phyloP scores from a whole-genome alignment of 2,329 filamentous ascomycete genomes.

The Talaromyces sp. region DNA sequence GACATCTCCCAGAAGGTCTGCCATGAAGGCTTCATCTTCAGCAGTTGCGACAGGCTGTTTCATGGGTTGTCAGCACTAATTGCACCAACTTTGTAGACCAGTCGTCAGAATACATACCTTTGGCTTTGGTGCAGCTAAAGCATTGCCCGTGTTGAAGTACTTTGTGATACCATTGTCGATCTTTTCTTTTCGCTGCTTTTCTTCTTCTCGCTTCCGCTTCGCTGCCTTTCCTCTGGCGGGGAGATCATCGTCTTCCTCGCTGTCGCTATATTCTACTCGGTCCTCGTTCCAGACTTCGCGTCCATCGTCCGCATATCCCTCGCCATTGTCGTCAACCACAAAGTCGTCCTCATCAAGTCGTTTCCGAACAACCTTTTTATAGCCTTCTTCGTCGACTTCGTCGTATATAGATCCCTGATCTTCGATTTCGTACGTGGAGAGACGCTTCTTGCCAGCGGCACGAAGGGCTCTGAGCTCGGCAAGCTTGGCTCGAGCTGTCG shows the following conservation, averaged over 20 bases:
- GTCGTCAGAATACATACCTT: constrained; percentile 57
- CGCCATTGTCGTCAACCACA: constrained; percentile 96
- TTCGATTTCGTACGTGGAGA: constrained; percentile 81
- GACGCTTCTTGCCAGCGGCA: constrained; percentile 84
- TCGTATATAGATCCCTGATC: constrained; percentile 86
- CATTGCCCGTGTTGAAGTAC: constrained; percentile 79
- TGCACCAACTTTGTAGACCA: not conserved
- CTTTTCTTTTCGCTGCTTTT: constrained; percentile 78
- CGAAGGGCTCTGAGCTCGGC: constrained; percentile 82
- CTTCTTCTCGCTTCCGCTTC: constrained; percentile 84
- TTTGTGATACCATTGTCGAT: constrained; percentile 90
- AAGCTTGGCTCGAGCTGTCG: constrained; percentile 33
- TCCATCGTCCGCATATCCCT: constrained; percentile 94
- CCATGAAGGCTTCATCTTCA: constrained; percentile 85
- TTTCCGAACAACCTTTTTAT: constrained; percentile 90
- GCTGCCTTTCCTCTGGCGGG: constrained; percentile 59
- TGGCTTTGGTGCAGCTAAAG: constrained; percentile 63
- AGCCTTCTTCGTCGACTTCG: constrained; percentile 92
- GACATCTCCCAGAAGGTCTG: constrained; percentile 79
- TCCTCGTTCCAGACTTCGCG: constrained; percentile 83
- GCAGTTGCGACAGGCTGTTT: constrained; percentile 69
- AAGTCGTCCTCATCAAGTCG: constrained; percentile 94
- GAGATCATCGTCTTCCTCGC: constrained; percentile 58
- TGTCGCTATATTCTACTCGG: constrained; percentile 61
- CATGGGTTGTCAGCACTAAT: not conserved